Evolutionary conservation across 1,139 yeast species (phyloP).

Genomic region (Hansenula lynferdii): DNA sequence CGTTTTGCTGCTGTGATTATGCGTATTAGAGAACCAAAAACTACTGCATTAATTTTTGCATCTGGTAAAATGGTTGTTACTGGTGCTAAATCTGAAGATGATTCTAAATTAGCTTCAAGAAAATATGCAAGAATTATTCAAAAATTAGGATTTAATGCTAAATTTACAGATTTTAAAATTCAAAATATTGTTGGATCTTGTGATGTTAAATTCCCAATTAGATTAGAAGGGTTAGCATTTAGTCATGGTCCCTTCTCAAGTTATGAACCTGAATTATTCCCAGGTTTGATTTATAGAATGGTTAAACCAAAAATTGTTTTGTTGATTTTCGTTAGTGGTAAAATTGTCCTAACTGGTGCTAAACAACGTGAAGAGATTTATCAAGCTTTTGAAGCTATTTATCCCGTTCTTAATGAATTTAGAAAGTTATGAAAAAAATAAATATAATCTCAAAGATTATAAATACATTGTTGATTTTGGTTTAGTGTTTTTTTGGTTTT

Average conservation of each 20-base stretch:
- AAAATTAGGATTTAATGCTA: slow-evolving; percentile 94
- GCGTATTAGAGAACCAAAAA: slow-evolving; percentile 99
- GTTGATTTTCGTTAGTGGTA: slow-evolving; percentile 94
- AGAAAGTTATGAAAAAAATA: slow-evolving; percentile 48
- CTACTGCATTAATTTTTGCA: slow-evolving; percentile 96
- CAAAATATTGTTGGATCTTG: slow-evolving; percentile 98
- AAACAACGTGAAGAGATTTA: slow-evolving; percentile 98
- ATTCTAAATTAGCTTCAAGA: slow-evolving; percentile 93
- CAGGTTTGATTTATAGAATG: slow-evolving; percentile 99
- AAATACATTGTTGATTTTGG: not conserved
- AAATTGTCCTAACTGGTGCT: slow-evolving; percentile 97
- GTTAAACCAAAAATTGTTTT: slow-evolving; percentile 97
- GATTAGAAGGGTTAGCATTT: slow-evolving; percentile 96
- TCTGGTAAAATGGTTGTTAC: slow-evolving; percentile 99
- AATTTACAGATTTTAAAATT: slow-evolving; percentile 93
- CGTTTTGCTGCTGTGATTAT: slow-evolving; percentile 99
- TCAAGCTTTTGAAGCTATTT: slow-evolving; percentile 96
- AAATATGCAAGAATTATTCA: slow-evolving; percentile 98
- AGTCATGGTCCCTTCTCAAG: slow-evolving; percentile 99
- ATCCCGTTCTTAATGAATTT: slow-evolving; percentile 97
- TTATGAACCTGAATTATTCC: slow-evolving; percentile 97
- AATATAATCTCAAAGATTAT: not conserved
- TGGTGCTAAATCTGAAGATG: slow-evolving; percentile 98
- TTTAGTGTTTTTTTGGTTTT: not conserved
- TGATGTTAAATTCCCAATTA: slow-evolving; percentile 96